Percentiles rank a stretch among this genome's conserved stretches.
Evolutionary conservation across 108 stramenopile species (phyloP).

Genomic region (Cyclotella cryptica): DNA sequence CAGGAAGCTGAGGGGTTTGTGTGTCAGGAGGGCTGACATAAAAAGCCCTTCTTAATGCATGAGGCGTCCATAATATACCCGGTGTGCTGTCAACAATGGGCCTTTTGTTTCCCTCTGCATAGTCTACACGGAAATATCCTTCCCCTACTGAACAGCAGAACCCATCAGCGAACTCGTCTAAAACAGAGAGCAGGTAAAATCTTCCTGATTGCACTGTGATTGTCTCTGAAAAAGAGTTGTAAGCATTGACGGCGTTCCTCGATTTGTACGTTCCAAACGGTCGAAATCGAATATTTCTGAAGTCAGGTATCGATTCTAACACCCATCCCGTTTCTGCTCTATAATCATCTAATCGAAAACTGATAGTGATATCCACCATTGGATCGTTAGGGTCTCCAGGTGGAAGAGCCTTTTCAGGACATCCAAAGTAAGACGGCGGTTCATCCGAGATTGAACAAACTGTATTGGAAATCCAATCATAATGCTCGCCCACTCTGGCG

Average conservation of each 20-base stretch:
- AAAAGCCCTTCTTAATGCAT: constrained; percentile 40
- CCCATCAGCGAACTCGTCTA: constrained; percentile 54
- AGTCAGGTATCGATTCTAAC: constrained; percentile 55
- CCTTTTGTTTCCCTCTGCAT: constrained; percentile 4
- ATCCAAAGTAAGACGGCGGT: constrained; percentile 44
- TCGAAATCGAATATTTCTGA: constrained; percentile 36
- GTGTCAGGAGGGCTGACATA: constrained; percentile 23
- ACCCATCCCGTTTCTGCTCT: constrained; percentile 45
- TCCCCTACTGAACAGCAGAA: constrained; percentile 50
- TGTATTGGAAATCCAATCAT: constrained; percentile 45
- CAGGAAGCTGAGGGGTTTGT: background rate
- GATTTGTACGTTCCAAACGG: constrained; percentile 44
- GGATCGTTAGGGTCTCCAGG: constrained; percentile 30
- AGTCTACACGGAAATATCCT: constrained; percentile 50
- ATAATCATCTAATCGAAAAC: constrained; percentile 43
- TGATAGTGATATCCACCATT: constrained; percentile 33
- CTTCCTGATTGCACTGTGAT: constrained; percentile 31
- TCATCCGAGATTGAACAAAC: constrained; percentile 50
- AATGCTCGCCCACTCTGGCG: constrained; percentile 35
- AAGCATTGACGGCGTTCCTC: constrained; percentile 25
- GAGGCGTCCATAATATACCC: constrained; percentile 45
- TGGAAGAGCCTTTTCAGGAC: constrained; percentile 32
- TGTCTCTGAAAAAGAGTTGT: constrained; percentile 40
- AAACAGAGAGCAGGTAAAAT: constrained; percentile 43
- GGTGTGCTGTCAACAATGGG: constrained; percentile 33